These are phyloP conservation scores for Quercus phellos DNA, from an alignment of 331 rosid species.

Conservation along the genomic window DNA sequence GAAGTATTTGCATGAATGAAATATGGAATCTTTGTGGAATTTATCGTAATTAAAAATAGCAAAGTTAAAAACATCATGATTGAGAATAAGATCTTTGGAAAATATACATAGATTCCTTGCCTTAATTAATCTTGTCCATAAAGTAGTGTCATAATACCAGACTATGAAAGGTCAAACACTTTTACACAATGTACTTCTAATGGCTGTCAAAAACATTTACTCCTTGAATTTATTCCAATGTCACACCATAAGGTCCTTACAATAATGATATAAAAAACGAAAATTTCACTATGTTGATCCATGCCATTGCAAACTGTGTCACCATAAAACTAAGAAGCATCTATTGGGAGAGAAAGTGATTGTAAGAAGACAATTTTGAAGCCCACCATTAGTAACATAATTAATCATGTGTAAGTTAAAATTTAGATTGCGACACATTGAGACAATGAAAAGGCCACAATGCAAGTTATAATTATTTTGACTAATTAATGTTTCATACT, in stretches of 20 bases:
- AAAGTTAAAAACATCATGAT: neutral
- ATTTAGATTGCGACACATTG: too few species aligned
- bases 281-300: neutral
- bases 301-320: neutral
- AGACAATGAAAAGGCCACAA: too few species aligned
- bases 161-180: neutral
- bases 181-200: neutral
- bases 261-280: neutral
- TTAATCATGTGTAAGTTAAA: too few species aligned
- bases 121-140: neutral
- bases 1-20: too few species aligned
- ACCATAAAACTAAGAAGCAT: neutral
- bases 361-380: neutral
- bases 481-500: too few species aligned
- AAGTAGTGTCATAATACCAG: neutral
- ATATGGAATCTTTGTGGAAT: too few species aligned
- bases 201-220: neutral
- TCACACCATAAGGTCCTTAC: neutral
- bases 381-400: neutral
- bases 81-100: neutral
- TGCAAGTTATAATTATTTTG: too few species aligned
- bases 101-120: neutral
- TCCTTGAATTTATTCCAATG: neutral
- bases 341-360: neutral
- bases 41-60: too few species aligned